Conservation (phyloP, 345 rosid species). For the Salix suchowensis region DNA sequence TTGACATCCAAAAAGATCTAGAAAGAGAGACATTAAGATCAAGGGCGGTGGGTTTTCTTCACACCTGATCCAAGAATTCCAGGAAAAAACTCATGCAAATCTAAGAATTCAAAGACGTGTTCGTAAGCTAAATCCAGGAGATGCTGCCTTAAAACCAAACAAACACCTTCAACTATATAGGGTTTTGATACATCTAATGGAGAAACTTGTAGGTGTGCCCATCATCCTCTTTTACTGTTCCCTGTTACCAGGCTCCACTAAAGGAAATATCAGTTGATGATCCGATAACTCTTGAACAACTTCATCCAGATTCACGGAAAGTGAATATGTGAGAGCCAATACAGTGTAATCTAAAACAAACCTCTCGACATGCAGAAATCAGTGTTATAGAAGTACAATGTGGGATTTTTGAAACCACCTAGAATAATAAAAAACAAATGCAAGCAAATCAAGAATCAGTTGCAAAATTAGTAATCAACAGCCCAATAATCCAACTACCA, state of each 20-base stretch:
- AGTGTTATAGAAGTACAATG: neutral
- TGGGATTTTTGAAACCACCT: neutral
- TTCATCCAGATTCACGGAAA: neutral
- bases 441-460: neutral
- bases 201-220: neutral
- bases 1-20: neutral
- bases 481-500: neutral
- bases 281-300: neutral
- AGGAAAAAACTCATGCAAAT: neutral
- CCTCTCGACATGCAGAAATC: neutral
- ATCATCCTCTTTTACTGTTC: neutral
- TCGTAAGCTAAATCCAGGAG: neutral
- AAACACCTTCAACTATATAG: neutral
- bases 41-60: too few species aligned
- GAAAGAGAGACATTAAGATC: too few species aligned
- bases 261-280: neutral
- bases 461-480: neutral
- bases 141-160: neutral
- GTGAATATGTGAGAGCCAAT: neutral
- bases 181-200: neutral
- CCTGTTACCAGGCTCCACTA: neutral
- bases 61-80: neutral
- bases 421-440: neutral
- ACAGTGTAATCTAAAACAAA: neutral
- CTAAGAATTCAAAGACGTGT: too few species aligned